Conservation (phyloP, 2,329 filamentous ascomycete genomes). For the Hymenoscyphus repandus region DNA sequence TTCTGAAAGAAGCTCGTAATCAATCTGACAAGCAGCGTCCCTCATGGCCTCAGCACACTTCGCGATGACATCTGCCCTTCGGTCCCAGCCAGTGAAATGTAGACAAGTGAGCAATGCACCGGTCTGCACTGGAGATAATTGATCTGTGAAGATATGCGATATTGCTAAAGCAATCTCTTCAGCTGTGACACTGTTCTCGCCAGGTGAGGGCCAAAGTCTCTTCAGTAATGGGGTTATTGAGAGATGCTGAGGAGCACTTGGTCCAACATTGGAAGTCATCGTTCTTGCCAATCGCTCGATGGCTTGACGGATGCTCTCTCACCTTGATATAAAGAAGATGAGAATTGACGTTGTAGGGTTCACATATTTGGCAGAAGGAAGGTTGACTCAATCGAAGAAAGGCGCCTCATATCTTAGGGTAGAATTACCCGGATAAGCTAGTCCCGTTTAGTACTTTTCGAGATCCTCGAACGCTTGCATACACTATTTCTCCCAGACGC, state of each 20-base stretch:
- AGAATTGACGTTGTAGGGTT: neutral
- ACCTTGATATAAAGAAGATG: neutral
- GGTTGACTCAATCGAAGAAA: neutral
- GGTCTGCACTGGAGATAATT: slow-evolving; percentile 81
- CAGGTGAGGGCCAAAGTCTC: slow-evolving; percentile 58
- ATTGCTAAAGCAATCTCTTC: slow-evolving; percentile 86
- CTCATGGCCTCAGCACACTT: slow-evolving; percentile 83
- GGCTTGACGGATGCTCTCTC: neutral
- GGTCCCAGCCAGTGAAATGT: slow-evolving; percentile 85
- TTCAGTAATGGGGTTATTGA: slow-evolving; percentile 66
- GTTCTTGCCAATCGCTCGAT: slow-evolving; percentile 1
- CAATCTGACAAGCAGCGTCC: slow-evolving; percentile 67
- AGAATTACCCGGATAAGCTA: slow-evolving; percentile 10
- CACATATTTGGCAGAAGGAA: neutral
- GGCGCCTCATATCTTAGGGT: neutral
- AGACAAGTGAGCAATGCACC: slow-evolving; percentile 83
- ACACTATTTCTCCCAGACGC: neutral
- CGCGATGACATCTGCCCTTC: slow-evolving; percentile 77
- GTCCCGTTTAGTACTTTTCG: slow-evolving; percentile 21
- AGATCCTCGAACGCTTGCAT: slow-evolving; percentile 2
- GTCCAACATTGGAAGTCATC: slow-evolving; percentile 21
- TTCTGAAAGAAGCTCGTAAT: slow-evolving; percentile 54
- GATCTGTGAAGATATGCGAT: slow-evolving; percentile 85
- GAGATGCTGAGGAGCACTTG: slow-evolving; percentile 22
- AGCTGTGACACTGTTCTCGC: slow-evolving; percentile 53